Percentiles rank a stretch among this genome's conserved stretches.
phyloP scores from a whole-genome alignment of 192 early-diverging fungal species.

The Mortierella claussenii region DNA sequence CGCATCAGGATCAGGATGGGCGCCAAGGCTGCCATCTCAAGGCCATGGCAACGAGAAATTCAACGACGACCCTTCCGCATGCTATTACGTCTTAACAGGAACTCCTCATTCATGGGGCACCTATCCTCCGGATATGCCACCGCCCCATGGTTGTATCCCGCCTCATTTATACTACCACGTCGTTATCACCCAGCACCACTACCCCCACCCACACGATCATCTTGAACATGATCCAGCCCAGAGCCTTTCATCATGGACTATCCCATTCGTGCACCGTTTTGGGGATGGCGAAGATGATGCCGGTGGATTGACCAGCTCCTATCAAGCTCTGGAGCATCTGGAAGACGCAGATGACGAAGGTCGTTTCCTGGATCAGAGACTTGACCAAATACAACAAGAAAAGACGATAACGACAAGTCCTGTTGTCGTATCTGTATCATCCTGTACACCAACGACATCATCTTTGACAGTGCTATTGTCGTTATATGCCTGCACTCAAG shows the following conservation, averaged over 20 bases:
- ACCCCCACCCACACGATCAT: not conserved
- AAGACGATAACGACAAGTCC: not conserved
- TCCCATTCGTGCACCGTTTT: slow-evolving; percentile 32
- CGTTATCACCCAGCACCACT: not conserved
- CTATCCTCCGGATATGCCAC: slow-evolving; percentile 23
- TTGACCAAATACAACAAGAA: not conserved
- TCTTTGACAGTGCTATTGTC: too few relatives aligned
- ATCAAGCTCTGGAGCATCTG: slow-evolving; percentile 15
- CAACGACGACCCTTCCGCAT: too few relatives aligned
- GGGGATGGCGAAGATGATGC: slow-evolving; percentile 35
- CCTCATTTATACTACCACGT: slow-evolving; percentile 39
- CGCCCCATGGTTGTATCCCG: slow-evolving; percentile 45
- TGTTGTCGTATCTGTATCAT: too few relatives aligned
- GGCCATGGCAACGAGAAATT: not conserved
- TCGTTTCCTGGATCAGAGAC: slow-evolving; percentile 3
- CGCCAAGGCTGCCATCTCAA: too few relatives aligned
- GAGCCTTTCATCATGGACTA: too few relatives aligned
- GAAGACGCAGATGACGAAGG: slow-evolving; percentile 38
- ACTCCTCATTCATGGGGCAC: slow-evolving; percentile 19
- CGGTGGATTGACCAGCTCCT: slow-evolving; percentile 32
- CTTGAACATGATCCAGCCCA: too few relatives aligned
- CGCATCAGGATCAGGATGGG: too few relatives aligned
- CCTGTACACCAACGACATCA: too few relatives aligned
- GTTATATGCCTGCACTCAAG: slow-evolving; percentile 35
- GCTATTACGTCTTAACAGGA: slow-evolving; percentile 14